phyloP scores from a whole-genome alignment of 139 green algal genomes.

The Prasinococcaceae sp. region DNA sequence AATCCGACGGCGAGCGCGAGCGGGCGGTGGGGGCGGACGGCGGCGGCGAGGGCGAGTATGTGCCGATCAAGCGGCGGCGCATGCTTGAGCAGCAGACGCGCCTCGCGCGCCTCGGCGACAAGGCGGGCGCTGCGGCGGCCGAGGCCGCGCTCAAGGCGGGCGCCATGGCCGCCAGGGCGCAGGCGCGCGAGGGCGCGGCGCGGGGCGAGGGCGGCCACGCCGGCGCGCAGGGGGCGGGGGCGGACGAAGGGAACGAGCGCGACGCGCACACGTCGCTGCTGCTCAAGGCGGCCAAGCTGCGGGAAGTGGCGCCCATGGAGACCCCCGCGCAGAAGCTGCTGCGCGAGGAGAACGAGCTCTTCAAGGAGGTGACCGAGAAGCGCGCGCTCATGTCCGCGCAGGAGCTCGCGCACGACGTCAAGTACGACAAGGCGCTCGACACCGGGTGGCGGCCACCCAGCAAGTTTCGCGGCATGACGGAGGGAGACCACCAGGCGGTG shows the following conservation, averaged over 20 bases:
- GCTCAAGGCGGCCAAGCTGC: conserved; percentile 13
- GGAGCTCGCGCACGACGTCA: conserved; percentile 69
- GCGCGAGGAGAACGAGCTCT: conserved; percentile 73
- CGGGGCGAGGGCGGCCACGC: background rate
- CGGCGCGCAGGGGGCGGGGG: background rate
- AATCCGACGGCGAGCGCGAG: too few species aligned
- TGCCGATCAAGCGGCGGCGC: conserved; percentile 68
- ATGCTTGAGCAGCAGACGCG: conserved; percentile 43
- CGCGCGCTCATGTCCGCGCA: conserved; percentile 77
- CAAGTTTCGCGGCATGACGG: conserved; percentile 45
- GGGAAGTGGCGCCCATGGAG: conserved; percentile 28
- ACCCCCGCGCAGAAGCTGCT: conserved; percentile 46
- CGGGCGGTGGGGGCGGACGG: too few species aligned
- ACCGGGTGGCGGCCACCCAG: conserved; percentile 88
- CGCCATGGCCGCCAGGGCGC: background rate
- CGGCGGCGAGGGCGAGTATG: conserved; percentile 68
- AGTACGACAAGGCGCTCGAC: conserved; percentile 55
- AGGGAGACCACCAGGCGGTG: conserved; percentile 48
- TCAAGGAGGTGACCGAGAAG: conserved; percentile 70
- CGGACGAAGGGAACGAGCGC: background rate
- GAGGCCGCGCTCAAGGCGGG: conserved; percentile 15
- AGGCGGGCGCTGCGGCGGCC: background rate
- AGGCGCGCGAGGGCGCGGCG: background rate
- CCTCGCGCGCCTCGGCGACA: conserved; percentile 26
- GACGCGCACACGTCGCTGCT: conserved; percentile 11